A percentile compares a stretch with the other conserved stretches of the same genome.
phyloP scores from a whole-genome alignment of 768 basidiomycete genomes.

The Hericium rajendrae region DNA sequence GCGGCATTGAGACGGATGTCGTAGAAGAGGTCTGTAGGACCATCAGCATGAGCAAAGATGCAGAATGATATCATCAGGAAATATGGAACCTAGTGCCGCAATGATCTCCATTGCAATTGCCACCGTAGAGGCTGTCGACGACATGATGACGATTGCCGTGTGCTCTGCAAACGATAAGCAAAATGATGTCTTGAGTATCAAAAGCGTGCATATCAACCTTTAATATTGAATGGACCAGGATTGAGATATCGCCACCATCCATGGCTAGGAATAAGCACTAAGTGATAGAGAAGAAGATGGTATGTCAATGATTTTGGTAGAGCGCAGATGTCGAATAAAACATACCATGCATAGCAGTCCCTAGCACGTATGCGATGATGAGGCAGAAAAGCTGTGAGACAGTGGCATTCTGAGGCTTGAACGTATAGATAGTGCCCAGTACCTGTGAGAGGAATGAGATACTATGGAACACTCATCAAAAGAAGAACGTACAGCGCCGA shows the following conservation, averaged over 20 bases:
- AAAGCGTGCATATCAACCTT: conserved; percentile 21
- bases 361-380: conserved; percentile 46
- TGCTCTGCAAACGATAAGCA: conserved; percentile 31
- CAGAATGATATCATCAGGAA: neutral
- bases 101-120: conserved; percentile 52
- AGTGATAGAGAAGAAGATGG: conserved; percentile 16
- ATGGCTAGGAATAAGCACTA: conserved; percentile 31
- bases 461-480: neutral
- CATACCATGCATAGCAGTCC: conserved; percentile 37
- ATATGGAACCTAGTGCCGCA: conserved; percentile 39
- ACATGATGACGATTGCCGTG: conserved; percentile 52
- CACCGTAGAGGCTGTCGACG: conserved; percentile 48
- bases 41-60: neutral
- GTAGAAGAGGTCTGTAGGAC: conserved; percentile 37
- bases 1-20: conserved; percentile 37
- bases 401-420: conserved; percentile 36
- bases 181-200: neutral
- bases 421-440: conserved; percentile 26
- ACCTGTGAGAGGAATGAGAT: conserved; percentile 21
- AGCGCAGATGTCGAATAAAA: conserved; percentile 9
- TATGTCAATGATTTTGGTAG: neutral
- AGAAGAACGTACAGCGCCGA: conserved; percentile 17
- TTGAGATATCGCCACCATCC: conserved; percentile 49
- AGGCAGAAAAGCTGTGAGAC: conserved; percentile 48
- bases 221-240: conserved; percentile 54